phyloP scores from a whole-genome alignment of 768 basidiomycete genomes.

The Kwoniella shandongensis region DNA sequence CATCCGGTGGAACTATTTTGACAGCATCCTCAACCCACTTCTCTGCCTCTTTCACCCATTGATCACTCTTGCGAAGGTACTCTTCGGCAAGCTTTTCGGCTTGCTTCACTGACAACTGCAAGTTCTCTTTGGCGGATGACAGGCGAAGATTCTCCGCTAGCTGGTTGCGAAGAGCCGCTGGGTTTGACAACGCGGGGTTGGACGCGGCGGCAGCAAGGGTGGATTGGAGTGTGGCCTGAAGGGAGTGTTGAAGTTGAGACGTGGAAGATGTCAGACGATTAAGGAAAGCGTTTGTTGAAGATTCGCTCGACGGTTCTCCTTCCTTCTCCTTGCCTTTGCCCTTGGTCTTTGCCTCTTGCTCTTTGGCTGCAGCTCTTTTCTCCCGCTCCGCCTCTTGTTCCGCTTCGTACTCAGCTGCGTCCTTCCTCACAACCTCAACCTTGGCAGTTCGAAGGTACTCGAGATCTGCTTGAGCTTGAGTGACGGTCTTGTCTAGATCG shows the following conservation, averaged over 20 bases:
- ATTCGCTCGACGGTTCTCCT: not conserved
- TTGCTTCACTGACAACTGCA: conserved; percentile 58
- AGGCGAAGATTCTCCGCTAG: conserved; percentile 42
- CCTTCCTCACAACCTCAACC: conserved; percentile 45
- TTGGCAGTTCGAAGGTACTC: conserved; percentile 45
- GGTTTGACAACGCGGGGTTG: conserved; percentile 38
- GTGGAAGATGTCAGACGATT: conserved; percentile 39
- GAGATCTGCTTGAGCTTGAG: conserved; percentile 50
- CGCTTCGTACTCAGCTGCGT: conserved; percentile 28
- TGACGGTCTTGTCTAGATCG: conserved; percentile 48
- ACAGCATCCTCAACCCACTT: conserved; percentile 77
- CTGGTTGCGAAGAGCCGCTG: conserved; percentile 30
- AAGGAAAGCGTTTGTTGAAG: conserved; percentile 21
- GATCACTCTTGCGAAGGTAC: conserved; percentile 66
- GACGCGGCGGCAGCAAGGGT: conserved; percentile 32
- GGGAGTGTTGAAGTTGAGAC: conserved; percentile 30
- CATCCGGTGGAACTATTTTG: conserved; percentile 83
- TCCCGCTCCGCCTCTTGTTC: conserved; percentile 28
- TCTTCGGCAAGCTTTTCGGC: conserved; percentile 67
- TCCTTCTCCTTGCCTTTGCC: conserved; percentile 47
- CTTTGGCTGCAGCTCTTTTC: conserved; percentile 18
- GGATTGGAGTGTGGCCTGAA: conserved; percentile 36
- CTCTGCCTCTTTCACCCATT: conserved; percentile 57
- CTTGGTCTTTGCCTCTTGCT: conserved; percentile 24
- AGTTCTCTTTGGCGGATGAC: conserved; percentile 66